These are phyloP conservation scores for Curvularia sp. DNA, from an alignment of 2,329 filamentous ascomycete genomes.

Conservation along the genomic window DNA sequence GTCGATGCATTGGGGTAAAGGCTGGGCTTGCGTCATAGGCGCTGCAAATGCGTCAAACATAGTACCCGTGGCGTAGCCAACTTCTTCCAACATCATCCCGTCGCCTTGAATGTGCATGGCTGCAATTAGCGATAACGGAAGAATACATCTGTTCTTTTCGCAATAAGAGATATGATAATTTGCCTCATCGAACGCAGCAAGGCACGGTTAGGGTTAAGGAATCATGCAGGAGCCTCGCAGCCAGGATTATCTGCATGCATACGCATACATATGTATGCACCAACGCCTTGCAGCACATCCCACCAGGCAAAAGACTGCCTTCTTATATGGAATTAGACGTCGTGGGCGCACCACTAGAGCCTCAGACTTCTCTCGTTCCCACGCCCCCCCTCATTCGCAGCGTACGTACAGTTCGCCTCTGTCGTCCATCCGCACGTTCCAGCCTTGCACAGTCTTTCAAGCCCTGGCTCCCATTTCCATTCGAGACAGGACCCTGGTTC, in stretches of 20 bases:
- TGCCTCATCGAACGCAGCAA: not conserved
- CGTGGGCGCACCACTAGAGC: not conserved
- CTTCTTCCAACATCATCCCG: not conserved
- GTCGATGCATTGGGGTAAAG: not conserved
- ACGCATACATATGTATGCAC: not conserved
- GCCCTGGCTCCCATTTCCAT: not conserved
- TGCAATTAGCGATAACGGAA: not conserved
- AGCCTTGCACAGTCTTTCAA: not conserved
- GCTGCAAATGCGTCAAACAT: not conserved
- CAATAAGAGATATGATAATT: not conserved
- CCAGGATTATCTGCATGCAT: not conserved
- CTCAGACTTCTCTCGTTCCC: not conserved
- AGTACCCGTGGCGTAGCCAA: not conserved
- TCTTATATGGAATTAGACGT: not conserved
- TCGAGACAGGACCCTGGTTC: not conserved
- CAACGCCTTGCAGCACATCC: not conserved
- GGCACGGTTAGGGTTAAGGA: not conserved
- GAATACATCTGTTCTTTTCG: not conserved
- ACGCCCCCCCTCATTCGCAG: not conserved
- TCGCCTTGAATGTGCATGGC: not conserved
- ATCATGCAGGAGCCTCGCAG: not conserved
- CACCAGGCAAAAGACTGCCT: not conserved
- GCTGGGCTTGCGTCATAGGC: slow-evolving; percentile 10
- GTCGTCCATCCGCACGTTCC: not conserved
- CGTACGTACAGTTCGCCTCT: not conserved